These are phyloP conservation scores for Sporothrix brunneoviolacea DNA, from an alignment of 2,329 filamentous ascomycete species.

Conservation along the genomic window DNA sequence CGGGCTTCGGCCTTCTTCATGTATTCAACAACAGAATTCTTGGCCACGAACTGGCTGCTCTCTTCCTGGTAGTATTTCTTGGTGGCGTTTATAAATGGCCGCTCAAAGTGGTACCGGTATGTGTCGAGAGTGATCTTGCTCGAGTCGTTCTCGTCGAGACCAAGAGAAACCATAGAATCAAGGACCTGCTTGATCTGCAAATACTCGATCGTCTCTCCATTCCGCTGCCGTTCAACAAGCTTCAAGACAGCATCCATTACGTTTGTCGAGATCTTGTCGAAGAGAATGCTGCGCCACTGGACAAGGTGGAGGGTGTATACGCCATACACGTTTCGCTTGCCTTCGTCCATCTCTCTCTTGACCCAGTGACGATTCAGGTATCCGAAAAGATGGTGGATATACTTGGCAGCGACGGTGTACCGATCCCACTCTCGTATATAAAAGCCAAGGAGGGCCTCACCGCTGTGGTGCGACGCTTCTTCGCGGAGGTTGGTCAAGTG, in stretches of 20 bases:
- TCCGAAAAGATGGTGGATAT: slow-evolving; percentile 92
- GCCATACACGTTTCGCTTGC: slow-evolving; percentile 96
- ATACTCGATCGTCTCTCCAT: slow-evolving; percentile 96
- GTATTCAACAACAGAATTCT: slow-evolving; percentile 97
- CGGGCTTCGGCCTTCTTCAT: slow-evolving; percentile 98
- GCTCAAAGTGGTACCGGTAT: slow-evolving; percentile 87
- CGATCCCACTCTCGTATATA: slow-evolving; percentile 97
- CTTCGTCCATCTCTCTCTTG: slow-evolving; percentile 96
- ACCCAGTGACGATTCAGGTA: slow-evolving; percentile 99
- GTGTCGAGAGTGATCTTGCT: slow-evolving; percentile 93
- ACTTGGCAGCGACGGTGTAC: slow-evolving; percentile 92
- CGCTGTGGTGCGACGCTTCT: slow-evolving; percentile 70
- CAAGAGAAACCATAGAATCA: slow-evolving; percentile 91
- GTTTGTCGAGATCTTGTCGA: slow-evolving; percentile 72
- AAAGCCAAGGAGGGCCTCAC: slow-evolving; percentile 83
- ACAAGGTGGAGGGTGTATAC: slow-evolving; percentile 96
- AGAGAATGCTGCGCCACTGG: slow-evolving; percentile 90
- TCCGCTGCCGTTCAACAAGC: slow-evolving; percentile 93
- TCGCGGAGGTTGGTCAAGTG: slow-evolving; percentile 68
- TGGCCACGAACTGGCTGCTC: slow-evolving; percentile 87
- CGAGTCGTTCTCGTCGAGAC: slow-evolving; percentile 85
- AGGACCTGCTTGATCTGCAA: slow-evolving; percentile 95
- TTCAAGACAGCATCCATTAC: slow-evolving; percentile 95
- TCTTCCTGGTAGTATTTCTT: slow-evolving; percentile 82
- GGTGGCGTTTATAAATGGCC: slow-evolving; percentile 82